Evolutionary conservation across 192 early-diverging fungal species (phyloP), one percentile per base, ranked within the genome.

Genomic region (Entophlyctis luteolus): DNA sequence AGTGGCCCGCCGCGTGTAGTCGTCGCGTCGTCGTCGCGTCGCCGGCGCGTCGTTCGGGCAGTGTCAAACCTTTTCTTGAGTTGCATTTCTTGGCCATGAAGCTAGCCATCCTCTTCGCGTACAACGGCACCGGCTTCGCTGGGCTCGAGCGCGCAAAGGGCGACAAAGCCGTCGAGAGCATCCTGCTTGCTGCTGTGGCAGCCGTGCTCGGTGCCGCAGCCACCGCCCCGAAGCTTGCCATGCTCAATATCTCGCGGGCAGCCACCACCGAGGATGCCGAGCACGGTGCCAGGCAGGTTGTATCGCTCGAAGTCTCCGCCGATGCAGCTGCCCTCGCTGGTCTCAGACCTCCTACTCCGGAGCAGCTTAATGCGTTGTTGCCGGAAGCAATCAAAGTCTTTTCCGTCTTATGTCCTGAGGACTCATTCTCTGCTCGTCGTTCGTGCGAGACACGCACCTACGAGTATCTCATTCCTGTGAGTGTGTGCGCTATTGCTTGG

Each of bases 371-470:
- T 59, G 65, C 45, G 1, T 20, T 59, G 5, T 59, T 73, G 1
- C 72, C 72, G 2, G 66, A 48, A 5, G 12, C 58, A 18, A 63
- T 73, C 35, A 39, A 50, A 8, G 52, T 80, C 22, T 72, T 66
- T 38, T 37, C 35, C 48, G 50, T 73, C 42, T 23, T 48, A 6
- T 8, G 2, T 27, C 49, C 70, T 14, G 62, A 16, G 31, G 62
- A 59, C 25, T 53, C 36, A 49, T 82, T 82, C 48, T 82, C 80
- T 1, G 80, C 80, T 34, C 48, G 80, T 14, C 50, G 75, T 4
- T 79, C 75, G 38, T 82, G 80, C 62, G 80, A 82, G 32, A 71
- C 77, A 23, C 36, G 80, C 16, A 78, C 76, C 2, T 79, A 75
- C 65, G 80, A 82, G 59, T 82, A 77, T 52, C 35, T 82, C 50